Evolutionary conservation across 2,329 filamentous ascomycete genomes (phyloP).

Genomic region (Trichophyton rubrum): DNA sequence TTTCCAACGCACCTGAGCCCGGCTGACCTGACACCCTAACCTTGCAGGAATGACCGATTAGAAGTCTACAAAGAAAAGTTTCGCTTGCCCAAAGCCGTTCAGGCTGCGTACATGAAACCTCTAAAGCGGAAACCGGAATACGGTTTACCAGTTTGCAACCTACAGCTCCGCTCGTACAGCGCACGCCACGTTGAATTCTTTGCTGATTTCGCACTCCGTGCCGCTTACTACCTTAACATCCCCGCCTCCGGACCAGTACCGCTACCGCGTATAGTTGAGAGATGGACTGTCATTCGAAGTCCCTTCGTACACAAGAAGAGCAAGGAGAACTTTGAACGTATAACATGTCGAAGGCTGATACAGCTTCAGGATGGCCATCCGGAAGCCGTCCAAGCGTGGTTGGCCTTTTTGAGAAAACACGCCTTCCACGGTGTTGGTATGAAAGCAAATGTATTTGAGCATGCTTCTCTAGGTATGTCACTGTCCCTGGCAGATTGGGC

Average conservation of each 20-base stretch:
- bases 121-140: slow-evolving; percentile 61
- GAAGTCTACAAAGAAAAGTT: slow-evolving; percentile 24
- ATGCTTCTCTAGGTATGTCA: slow-evolving; percentile 54
- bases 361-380: slow-evolving; percentile 87
- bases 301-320: slow-evolving; percentile 95
- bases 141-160: slow-evolving; percentile 73
- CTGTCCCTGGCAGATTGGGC: background rate
- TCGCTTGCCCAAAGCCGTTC: slow-evolving; percentile 64
- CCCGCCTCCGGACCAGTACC: slow-evolving; percentile 76
- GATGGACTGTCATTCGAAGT: slow-evolving; percentile 82
- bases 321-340: slow-evolving; percentile 93
- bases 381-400: slow-evolving; percentile 79
- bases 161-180: slow-evolving; percentile 86
- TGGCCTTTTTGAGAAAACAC: slow-evolving; percentile 83
- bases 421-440: slow-evolving; percentile 94
- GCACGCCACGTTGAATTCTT: slow-evolving; percentile 88
- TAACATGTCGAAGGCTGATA: slow-evolving; percentile 73
- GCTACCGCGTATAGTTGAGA: slow-evolving; percentile 72
- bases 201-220: slow-evolving; percentile 82
- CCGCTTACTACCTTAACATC: slow-evolving; percentile 84
- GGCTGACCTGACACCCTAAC: background rate
- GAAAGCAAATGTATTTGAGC: slow-evolving; percentile 97
- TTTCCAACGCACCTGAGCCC: background rate
- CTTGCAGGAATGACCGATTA: slow-evolving; percentile 27
- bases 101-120: slow-evolving; percentile 75